Percentiles rank a stretch among this genome's conserved stretches.
Conservation (phyloP, 257 asterid species). For the Jacaranda mimosifolia region DNA sequence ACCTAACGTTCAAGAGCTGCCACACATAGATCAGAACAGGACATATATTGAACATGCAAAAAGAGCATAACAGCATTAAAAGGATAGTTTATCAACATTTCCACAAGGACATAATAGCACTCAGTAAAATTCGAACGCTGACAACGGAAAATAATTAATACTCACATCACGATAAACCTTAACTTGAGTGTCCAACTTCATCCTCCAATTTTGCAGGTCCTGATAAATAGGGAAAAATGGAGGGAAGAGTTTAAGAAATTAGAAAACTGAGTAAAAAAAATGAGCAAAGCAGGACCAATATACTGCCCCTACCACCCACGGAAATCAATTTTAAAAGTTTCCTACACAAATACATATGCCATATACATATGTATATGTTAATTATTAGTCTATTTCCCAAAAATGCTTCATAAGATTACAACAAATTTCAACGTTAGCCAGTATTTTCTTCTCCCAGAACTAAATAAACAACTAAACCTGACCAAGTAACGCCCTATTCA, state of each 20-base stretch:
- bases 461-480: neutral
- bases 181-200: conserved; percentile 84
- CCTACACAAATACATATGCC: neutral
- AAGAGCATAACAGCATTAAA: conserved; percentile 3
- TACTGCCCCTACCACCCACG: neutral
- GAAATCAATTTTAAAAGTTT: neutral
- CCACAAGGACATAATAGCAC: conserved; percentile 9
- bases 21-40: neutral
- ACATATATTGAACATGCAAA: neutral
- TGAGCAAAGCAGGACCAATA: neutral
- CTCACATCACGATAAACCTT: conserved; percentile 84
- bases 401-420: neutral
- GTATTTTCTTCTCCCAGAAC: conserved; percentile 6
- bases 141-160: neutral
- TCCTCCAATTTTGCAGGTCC: conserved; percentile 95
- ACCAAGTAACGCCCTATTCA: neutral
- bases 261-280: neutral
- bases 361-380: neutral
- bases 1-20: neutral
- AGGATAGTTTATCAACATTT: neutral
- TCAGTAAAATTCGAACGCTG: neutral
- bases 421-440: neutral
- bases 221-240: conserved; percentile 26
- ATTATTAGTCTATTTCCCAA: neutral
- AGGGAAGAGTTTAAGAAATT: neutral